phyloP scores from a whole-genome alignment of 208 protist genomes.

The Acanthamoeba castellanii region DNA sequence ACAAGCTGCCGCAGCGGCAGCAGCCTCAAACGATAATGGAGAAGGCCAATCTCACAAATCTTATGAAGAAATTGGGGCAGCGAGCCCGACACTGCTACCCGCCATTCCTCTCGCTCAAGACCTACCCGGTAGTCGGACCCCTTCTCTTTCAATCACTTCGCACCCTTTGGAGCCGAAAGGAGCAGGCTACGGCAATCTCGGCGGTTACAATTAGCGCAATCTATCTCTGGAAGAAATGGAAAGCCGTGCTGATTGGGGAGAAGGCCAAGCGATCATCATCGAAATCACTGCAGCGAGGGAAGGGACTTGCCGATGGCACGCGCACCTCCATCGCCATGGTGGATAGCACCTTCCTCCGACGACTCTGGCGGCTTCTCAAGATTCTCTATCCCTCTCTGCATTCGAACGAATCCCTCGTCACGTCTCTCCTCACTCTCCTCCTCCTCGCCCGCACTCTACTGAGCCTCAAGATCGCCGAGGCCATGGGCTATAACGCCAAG shows the following conservation, averaged over 20 bases:
- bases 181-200: neutral
- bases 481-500: constrained; percentile 33
- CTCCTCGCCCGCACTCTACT: constrained; percentile 11
- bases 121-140: neutral
- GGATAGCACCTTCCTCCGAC: neutral
- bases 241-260: constrained; percentile 13
- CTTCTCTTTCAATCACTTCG: neutral
- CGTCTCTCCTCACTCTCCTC: neutral
- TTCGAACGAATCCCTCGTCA: constrained; percentile 29
- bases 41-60: constrained; percentile 37
- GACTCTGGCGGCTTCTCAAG: constrained; percentile 17
- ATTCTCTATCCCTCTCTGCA: constrained; percentile 11
- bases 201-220: neutral
- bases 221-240: constrained; percentile 50
- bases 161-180: neutral
- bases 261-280: neutral
- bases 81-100: neutral
- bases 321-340: constrained; percentile 13
- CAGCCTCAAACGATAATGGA: neutral
- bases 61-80: constrained; percentile 16
- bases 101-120: constrained; percentile 5
- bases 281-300: constrained; percentile 10
- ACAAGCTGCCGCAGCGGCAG: neutral
- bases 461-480: constrained; percentile 19
- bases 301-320: neutral